These are phyloP conservation scores for Trichoderma erinaceum DNA, from an alignment of 495 filamentous ascomycete genomes.

Conservation along the genomic window DNA sequence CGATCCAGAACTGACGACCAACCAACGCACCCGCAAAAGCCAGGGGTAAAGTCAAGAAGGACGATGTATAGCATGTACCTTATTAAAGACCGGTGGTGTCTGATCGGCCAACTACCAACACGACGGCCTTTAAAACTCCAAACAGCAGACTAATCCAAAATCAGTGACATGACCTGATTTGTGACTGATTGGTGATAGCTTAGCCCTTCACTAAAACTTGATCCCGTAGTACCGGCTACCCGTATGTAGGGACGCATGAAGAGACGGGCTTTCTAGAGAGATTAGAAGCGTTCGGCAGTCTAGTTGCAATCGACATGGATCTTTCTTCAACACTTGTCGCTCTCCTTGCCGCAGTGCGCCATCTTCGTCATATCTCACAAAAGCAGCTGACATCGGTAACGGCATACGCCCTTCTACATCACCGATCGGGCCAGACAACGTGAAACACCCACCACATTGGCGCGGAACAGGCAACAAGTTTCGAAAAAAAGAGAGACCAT, in stretches of 20 bases:
- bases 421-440: slow-evolving; percentile 5
- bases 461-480: slow-evolving; percentile 5
- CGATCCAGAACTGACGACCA: background rate
- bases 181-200: background rate
- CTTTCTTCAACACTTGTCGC: background rate
- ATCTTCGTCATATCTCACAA: slow-evolving; percentile 8
- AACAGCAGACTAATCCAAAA: background rate
- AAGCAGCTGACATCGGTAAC: background rate
- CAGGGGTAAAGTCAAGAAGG: background rate
- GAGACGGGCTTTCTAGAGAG: background rate
- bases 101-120: slow-evolving; percentile 4
- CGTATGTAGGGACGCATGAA: background rate
- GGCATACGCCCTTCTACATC: background rate
- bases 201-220: too few species aligned
- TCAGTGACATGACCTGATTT: background rate
- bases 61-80: background rate
- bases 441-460: background rate
- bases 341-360: background rate
- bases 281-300: background rate
- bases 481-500: background rate
- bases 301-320: background rate
- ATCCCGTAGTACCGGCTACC: background rate
- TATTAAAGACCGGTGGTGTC: background rate
- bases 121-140: background rate
- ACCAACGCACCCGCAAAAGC: background rate